Base-by-base conservation (phyloP, 176 grass and related monocot genomes). In the Ampelocalamus luodianensis region DNA sequence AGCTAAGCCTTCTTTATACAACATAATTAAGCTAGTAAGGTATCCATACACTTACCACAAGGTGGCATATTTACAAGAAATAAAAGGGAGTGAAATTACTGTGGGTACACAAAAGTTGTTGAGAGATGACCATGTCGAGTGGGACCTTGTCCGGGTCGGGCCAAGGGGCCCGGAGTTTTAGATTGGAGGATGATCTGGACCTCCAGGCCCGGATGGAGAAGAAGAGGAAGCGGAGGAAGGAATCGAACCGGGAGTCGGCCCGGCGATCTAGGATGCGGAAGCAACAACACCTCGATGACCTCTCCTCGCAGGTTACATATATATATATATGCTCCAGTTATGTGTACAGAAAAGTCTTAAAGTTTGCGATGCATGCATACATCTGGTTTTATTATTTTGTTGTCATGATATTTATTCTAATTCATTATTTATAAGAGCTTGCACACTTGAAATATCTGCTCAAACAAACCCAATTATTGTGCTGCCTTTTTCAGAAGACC, bases 181-280 rank as follows among this genome's bases (percentile, higher is more conserved):
- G 44, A 53, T 88, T 72, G 0, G 24, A 84, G 26, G 13, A 71
- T 74, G 84, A 80, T 13, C 58, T 76, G n/a, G 77, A 95, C 26
- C 58, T 89, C 24, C 87, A 83, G 38, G 79, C 63, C 1, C 78
- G 75, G 72, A 85, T 90, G 77, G 91, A 90, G 77, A 87, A 76
- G 26, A 85, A 83, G 80, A 93, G 89, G 88, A 82, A 85, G 85
- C 67, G 87, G 56, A 82, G 96, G 79, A 95, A 92, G 89, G 86
- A 91, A 45, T 98, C 96, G 4, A 98, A 98, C 86, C 80, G 96
- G n/a, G 96, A 95, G 63, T 98, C 96, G 0, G 96, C 96, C 9
- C 77, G 89, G 23, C 83, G 96, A 53, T 93, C 93, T 5, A 85
- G 96, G 79, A 50, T 90, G 88, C 78, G 91, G 45, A 98, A 98